phyloP scores from a whole-genome alignment of 768 basidiomycete genomes.

The Sistotremastrum niveocremeum region DNA sequence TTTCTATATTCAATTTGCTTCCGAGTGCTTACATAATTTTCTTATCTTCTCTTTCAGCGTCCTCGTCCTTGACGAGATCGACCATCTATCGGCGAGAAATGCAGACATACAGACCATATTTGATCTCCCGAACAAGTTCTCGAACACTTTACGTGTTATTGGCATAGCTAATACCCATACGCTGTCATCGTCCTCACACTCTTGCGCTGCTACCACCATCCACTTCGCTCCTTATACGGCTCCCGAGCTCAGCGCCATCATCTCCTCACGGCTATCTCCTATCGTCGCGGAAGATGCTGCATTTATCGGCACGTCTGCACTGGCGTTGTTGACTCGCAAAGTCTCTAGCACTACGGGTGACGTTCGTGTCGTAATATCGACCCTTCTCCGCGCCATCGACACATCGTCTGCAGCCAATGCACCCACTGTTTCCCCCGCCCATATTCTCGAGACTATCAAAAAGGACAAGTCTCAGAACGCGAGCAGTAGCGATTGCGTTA shows the following conservation, averaged over 20 bases:
- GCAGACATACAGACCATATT: slow-evolving; percentile 53
- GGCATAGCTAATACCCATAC: slow-evolving; percentile 88
- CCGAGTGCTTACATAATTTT: slow-evolving; percentile 35
- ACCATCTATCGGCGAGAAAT: slow-evolving; percentile 56
- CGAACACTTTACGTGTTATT: slow-evolving; percentile 49
- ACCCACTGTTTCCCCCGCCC: slow-evolving; percentile 43
- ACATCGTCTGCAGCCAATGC: slow-evolving; percentile 20
- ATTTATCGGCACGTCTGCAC: slow-evolving; percentile 48
- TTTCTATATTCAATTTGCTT: slow-evolving; percentile 23
- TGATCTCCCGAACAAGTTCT: slow-evolving; percentile 42
- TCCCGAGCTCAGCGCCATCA: slow-evolving; percentile 52
- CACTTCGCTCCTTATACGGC: slow-evolving; percentile 76
- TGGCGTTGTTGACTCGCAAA: slow-evolving; percentile 66
- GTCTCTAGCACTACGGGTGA: slow-evolving; percentile 74
- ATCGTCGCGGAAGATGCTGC: not conserved
- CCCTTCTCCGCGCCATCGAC: slow-evolving; percentile 69
- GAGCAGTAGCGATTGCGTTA: slow-evolving; percentile 44
- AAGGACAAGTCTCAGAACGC: not conserved
- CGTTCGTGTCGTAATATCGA: slow-evolving; percentile 67
- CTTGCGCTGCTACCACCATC: slow-evolving; percentile 29
- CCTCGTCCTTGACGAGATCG: slow-evolving; percentile 76
- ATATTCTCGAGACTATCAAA: slow-evolving; percentile 64
- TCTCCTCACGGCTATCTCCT: slow-evolving; percentile 46
- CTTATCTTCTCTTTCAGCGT: not conserved
- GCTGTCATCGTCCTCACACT: slow-evolving; percentile 39